Base-by-base conservation (phyloP, 2,329 filamentous ascomycete genomes). In the Alternaria gaisen region DNA sequence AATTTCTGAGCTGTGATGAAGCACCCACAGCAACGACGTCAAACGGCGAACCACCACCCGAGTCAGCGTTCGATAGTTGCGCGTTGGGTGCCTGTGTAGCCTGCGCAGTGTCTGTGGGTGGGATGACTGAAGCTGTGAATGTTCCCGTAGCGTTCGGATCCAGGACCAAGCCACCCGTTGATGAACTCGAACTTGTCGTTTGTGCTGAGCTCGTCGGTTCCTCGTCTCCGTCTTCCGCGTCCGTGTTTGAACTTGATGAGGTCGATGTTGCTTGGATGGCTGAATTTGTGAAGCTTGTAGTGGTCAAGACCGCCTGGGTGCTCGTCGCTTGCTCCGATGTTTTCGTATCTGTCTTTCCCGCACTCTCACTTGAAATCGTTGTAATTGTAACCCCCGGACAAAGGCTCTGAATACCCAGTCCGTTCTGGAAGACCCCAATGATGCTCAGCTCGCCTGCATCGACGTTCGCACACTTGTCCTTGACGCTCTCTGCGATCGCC, bases 11-110 rank as follows among this genome's bases (percentile, higher is more conserved):
- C 10, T 60, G 72, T 32, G 63, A 56, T 26, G 72, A 68, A 2
- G 68, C 60, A 32, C 70, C 67, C 0, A 63, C 63, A 1, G 73
- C 70, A 9, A 67, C 62, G 12, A 78, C 70, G 61, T 82, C 81
- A 60, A 83, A 83, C 5, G 81, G 82, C 53, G 79, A 81, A n/a
- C 82, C 82, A 16, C 81, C 80, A 20, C 80, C 80, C 12, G 76
- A 79, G 26, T 77, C 73, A 20, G 72, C 64, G 51, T 73, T 78
- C 10, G 73, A 74, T 18, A 76, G 72, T 57, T 80, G 75, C 16
- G 67, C 66, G 34, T 68, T 76, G 8, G 69, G 58, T n/a, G 67
- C 66, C 56, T 38, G 62, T 54, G 38, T 50, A 40, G 61, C 41
- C 16, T 48, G 50, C 20, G 40, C 56, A 18, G 61, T 55, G 42